Conservation (phyloP, 371 early-diverging fungal species). For the Fennellomyces sp. region DNA sequence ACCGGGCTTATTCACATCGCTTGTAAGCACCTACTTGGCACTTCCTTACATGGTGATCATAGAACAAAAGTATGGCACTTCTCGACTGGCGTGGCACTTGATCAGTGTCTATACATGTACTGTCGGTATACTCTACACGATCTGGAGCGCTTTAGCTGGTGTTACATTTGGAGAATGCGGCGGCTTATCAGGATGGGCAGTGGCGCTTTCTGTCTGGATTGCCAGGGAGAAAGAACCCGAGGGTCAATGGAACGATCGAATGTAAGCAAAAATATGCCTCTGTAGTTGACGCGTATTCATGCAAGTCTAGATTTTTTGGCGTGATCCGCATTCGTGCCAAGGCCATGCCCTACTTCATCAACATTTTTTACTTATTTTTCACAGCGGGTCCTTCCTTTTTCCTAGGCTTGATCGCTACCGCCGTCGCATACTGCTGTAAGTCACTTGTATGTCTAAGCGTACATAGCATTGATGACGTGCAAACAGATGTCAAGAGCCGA, state of each 20-base stretch:
- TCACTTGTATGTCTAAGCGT: too few species aligned
- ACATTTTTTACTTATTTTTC: conserved; percentile 24
- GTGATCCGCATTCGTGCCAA: conserved; percentile 22
- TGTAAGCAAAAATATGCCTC: conserved; percentile 8
- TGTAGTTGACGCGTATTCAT: not conserved
- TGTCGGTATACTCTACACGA: conserved; percentile 1
- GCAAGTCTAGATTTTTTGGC: conserved; percentile 22
- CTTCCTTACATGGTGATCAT: conserved; percentile 18
- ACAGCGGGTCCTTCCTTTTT: conserved; percentile 21
- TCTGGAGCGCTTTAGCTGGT: not conserved
- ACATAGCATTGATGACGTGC: not conserved
- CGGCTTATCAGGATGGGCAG: conserved; percentile 26
- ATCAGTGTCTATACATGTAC: conserved; percentile 11
- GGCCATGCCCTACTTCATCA: conserved; percentile 19
- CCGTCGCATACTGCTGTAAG: conserved; percentile 20
- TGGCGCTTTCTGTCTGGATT: conserved; percentile 22
- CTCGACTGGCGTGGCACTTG: conserved; percentile 15
- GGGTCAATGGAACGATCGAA: conserved; percentile 19
- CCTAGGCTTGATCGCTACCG: conserved; percentile 15
- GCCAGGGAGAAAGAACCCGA: conserved; percentile 20
- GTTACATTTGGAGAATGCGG: conserved; percentile 1
- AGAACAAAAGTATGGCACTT: conserved; percentile 20
- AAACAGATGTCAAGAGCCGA: conserved; percentile 3
- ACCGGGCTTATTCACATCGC: conserved; percentile 6
- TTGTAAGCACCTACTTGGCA: conserved; percentile 18